phyloP scores from a whole-genome alignment of 2,329 filamentous ascomycete genomes.

The Atkinsonella texensis region DNA sequence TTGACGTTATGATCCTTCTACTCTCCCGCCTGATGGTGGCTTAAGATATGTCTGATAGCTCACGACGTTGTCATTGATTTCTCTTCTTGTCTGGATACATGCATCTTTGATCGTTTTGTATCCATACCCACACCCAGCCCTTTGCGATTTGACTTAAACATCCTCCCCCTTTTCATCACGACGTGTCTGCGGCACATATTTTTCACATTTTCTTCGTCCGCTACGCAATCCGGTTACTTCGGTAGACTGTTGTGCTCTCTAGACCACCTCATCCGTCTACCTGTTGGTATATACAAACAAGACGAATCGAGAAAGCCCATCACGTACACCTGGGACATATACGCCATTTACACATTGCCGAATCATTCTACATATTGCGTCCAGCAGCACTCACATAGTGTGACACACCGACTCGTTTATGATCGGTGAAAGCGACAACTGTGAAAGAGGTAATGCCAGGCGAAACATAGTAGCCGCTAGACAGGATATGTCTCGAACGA shows the following conservation, averaged over 20 bases:
- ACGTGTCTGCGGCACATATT: background rate
- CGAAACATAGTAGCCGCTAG: background rate
- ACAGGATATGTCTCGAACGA: conserved; percentile 23
- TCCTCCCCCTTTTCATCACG: background rate
- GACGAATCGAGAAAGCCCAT: background rate
- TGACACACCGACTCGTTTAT: no score
- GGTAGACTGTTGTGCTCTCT: no score
- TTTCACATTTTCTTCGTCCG: background rate
- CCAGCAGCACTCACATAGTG: no score
- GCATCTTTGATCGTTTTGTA: conserved; percentile 2
- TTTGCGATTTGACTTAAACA: background rate
- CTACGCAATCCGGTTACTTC: background rate
- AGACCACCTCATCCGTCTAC: background rate
- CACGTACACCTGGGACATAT: background rate
- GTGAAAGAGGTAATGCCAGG: no score
- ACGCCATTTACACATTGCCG: no score
- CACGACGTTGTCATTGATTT: conserved; percentile 2
- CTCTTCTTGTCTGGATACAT: background rate
- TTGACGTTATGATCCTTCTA: background rate
- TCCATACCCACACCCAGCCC: background rate
- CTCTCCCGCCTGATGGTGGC: background rate
- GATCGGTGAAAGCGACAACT: no score
- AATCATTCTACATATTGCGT: no score
- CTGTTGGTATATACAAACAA: background rate
- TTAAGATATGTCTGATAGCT: background rate